A percentile compares a stretch with the other conserved stretches of the same genome.
These are phyloP conservation scores for Globisporangium polare DNA, from an alignment of 352 stramenopile genomes.

Conservation along the genomic window DNA sequence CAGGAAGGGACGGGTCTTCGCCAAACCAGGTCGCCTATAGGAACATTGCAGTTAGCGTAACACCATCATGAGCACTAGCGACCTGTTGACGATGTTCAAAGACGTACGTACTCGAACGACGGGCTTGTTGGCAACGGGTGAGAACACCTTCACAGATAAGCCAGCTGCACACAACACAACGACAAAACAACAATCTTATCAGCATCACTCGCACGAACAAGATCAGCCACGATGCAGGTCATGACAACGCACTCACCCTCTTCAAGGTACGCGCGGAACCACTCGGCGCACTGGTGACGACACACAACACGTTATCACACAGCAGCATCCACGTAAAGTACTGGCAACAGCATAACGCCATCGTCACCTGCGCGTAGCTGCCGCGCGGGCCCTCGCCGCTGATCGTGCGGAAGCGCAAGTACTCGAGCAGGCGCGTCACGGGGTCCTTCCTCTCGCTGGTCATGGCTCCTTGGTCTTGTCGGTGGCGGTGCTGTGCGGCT, in stretches of 20 bases:
- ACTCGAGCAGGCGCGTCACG: constrained; percentile 62
- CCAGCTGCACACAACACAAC: constrained; percentile 24
- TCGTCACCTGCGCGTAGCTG: constrained; percentile 49
- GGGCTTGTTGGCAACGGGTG: constrained; percentile 65
- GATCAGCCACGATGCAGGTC: background rate
- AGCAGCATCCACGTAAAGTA: too few relatives aligned
- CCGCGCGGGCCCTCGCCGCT: constrained; percentile 66
- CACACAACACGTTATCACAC: constrained; percentile 6
- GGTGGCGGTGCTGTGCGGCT: background rate
- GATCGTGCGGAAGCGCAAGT: constrained; percentile 73
- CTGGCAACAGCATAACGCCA: background rate
- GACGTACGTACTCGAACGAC: too few relatives aligned
- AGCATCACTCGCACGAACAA: too few relatives aligned
- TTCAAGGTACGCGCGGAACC: constrained; percentile 48
- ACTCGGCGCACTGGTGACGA: constrained; percentile 36
- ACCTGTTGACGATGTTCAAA: too few relatives aligned
- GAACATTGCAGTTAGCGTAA: background rate
- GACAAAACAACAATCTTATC: background rate
- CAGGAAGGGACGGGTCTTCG: constrained; percentile 68
- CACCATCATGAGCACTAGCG: too few relatives aligned
- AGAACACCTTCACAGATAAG: constrained; percentile 44
- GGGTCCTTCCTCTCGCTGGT: constrained; percentile 17
- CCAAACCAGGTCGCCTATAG: constrained; percentile 68
- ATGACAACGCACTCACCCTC: constrained; percentile 26
- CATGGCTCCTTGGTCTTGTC: too few relatives aligned